Base-by-base conservation (phyloP, 768 basidiomycete species). In the Grammothele lineata region DNA sequence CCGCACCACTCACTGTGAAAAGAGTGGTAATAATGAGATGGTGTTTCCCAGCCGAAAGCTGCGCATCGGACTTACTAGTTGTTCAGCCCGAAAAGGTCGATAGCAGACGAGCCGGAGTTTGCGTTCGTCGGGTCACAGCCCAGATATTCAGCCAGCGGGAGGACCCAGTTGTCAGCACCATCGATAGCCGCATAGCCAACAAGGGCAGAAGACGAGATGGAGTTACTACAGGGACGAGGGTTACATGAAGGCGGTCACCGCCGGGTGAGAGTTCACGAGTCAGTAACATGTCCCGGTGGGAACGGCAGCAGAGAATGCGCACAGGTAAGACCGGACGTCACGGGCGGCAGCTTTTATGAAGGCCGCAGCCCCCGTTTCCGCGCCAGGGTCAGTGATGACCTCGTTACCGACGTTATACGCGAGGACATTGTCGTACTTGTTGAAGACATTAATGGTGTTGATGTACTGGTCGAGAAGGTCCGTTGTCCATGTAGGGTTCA, bases 391-490 rank as follows among this genome's bases (percentile, higher is more conserved):
- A 25, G 83, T 86, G 51, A 77, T 87, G 49, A 78, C 74, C 55
- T 95, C 93, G 59, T 96, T 96, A 18, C 92, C 93, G 49, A 96
- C 75, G 60, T 94, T 95, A 69, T 76, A 94, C 10, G 83, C 92
- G 46, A 95, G 70, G 14, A 96, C 78, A 56, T 96, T 96, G 72
- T 89, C 81, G 57, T 95, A 96, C 63, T 87, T 81, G 61, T 73
- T 74, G 72, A 94, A 94, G 0, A 70, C 72, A 53, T 89, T 73
- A 56, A 95, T 87, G 22, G 91, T 95, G 23, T 62, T 61, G 50
- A 85, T 74, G 65, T 94, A 96, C 49, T 80, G 74, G 62, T 91
- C 76, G 27, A 88, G 68, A n/a, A 94, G 67, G 60, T 81, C 87
- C 5, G 86, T 87, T 0, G 83, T 75, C 92, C 92, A 95, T 0